Percentiles rank a stretch among this genome's conserved stretches.
Evolutionary conservation across 768 basidiomycete species (phyloP).

Genomic region (Galerina marginata): DNA sequence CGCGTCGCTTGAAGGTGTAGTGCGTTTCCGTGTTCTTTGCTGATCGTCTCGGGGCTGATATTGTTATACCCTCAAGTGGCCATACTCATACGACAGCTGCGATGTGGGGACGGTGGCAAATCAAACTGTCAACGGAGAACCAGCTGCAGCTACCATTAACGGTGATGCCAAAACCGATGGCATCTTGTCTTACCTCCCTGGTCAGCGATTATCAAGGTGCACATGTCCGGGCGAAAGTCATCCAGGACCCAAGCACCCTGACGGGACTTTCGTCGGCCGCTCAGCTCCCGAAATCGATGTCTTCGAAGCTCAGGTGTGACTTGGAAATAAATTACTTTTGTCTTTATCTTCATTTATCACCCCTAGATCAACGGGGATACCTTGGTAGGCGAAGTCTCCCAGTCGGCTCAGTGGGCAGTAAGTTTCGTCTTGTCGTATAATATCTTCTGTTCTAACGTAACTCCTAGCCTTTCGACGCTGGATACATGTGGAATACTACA

Average conservation of each 20-base stretch:
- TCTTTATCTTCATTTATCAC: neutral
- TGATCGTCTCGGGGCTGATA: neutral
- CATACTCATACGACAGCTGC: slow-evolving; percentile 81
- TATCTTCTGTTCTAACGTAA: neutral
- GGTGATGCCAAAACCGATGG: slow-evolving; percentile 55
- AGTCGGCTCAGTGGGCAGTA: slow-evolving; percentile 85
- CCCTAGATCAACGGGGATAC: slow-evolving; percentile 51
- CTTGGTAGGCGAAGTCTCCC: slow-evolving; percentile 70
- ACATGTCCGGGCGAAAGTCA: slow-evolving; percentile 84
- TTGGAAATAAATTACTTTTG: neutral
- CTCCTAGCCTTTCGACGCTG: slow-evolving; percentile 73
- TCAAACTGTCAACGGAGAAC: slow-evolving; percentile 76
- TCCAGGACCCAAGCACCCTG: slow-evolving; percentile 77
- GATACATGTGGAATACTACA: slow-evolving; percentile 71
- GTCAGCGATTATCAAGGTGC: slow-evolving; percentile 85
- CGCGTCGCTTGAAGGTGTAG: slow-evolving; percentile 81
- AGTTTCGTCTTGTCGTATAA: slow-evolving; percentile 29
- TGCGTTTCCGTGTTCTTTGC: slow-evolving; percentile 28
- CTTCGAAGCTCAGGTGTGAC: slow-evolving; percentile 75
- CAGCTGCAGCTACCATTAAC: slow-evolving; percentile 60
- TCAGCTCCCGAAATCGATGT: slow-evolving; percentile 91
- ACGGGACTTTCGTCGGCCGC: slow-evolving; percentile 81
- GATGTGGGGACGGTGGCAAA: slow-evolving; percentile 86
- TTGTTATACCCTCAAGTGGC: slow-evolving; percentile 57
- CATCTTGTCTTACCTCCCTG: slow-evolving; percentile 76